Percentiles rank a stretch among this genome's conserved stretches.
These are phyloP conservation scores for Venustampulla echinocandica DNA, from an alignment of 495 filamentous ascomycete species.

Conservation along the genomic window DNA sequence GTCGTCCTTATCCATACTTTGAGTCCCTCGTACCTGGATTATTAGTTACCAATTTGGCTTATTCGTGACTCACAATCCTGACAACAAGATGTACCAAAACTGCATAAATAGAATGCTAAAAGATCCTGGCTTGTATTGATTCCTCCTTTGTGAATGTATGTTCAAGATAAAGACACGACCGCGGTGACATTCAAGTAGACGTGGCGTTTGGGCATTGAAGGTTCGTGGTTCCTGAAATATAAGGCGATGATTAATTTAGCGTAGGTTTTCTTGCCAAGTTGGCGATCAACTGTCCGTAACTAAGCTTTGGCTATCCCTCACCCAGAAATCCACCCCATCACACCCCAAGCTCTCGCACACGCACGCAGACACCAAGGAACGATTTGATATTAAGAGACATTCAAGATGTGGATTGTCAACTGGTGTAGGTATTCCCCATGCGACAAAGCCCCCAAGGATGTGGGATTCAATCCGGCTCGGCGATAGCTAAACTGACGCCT, in stretches of 20 bases:
- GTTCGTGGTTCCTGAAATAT: no score
- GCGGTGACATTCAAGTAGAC: no score
- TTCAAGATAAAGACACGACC: no score
- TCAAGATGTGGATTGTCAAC: slow-evolving; percentile 88
- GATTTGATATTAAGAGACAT: not conserved
- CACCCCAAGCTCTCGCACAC: slow-evolving; percentile 10
- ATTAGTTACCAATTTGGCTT: no score
- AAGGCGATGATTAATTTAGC: not conserved
- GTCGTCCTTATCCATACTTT: no score
- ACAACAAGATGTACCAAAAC: no score
- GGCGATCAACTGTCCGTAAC: slow-evolving; percentile 2
- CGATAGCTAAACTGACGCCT: slow-evolving; percentile 15
- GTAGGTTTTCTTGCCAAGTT: slow-evolving; percentile 2
- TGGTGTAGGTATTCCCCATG: slow-evolving; percentile 66
- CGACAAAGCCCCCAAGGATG: slow-evolving; percentile 2
- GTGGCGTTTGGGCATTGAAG: no score
- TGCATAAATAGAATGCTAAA: no score
- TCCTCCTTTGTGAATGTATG: no score
- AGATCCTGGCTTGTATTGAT: no score
- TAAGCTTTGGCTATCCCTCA: not conserved
- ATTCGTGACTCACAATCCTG: no score
- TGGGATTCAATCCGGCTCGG: slow-evolving; percentile 5
- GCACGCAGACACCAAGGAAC: slow-evolving; percentile 1
- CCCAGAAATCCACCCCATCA: slow-evolving; percentile 1
- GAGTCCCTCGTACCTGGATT: no score